Conservation (phyloP, 169 alveolate genomes). For the Toxoplasma gondii region DNA sequence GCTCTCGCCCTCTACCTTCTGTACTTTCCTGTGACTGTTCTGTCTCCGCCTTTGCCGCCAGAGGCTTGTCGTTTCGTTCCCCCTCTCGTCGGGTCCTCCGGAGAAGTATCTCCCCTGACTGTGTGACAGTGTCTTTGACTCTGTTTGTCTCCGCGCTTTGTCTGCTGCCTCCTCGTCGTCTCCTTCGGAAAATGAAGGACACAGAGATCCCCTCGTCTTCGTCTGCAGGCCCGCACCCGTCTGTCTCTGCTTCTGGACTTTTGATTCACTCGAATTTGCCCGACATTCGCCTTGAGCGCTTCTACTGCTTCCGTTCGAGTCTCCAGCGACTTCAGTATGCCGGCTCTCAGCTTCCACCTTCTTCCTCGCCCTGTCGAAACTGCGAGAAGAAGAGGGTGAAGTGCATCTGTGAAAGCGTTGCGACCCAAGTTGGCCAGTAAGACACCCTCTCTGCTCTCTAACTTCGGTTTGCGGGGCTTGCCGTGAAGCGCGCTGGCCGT, state of each 20-base stretch:
- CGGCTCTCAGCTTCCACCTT: conserved; percentile 42
- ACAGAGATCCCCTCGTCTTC: no score
- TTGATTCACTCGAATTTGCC: background rate
- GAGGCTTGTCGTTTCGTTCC: no score
- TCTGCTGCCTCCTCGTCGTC: no score
- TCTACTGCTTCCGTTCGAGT: conserved; percentile 14
- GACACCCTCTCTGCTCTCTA: background rate
- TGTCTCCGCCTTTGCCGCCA: no score
- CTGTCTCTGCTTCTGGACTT: background rate
- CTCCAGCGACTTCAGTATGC: conserved; percentile 41
- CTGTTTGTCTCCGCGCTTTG: no score
- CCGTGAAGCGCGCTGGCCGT: no score
- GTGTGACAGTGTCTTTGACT: no score
- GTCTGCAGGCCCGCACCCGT: background rate
- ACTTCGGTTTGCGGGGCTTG: background rate
- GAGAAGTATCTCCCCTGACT: no score
- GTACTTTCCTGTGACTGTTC: no score
- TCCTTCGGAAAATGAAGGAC: no score
- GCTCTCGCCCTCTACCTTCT: no score
- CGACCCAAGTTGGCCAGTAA: conserved; percentile 46
- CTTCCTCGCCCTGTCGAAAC: conserved; percentile 42
- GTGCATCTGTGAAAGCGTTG: conserved; percentile 52
- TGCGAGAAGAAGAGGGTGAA: conserved; percentile 41
- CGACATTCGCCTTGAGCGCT: background rate
- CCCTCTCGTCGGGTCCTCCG: no score